These are phyloP conservation scores for Alternaria brassicicola DNA, from an alignment of 2,329 filamentous ascomycete genomes.

Conservation along the genomic window DNA sequence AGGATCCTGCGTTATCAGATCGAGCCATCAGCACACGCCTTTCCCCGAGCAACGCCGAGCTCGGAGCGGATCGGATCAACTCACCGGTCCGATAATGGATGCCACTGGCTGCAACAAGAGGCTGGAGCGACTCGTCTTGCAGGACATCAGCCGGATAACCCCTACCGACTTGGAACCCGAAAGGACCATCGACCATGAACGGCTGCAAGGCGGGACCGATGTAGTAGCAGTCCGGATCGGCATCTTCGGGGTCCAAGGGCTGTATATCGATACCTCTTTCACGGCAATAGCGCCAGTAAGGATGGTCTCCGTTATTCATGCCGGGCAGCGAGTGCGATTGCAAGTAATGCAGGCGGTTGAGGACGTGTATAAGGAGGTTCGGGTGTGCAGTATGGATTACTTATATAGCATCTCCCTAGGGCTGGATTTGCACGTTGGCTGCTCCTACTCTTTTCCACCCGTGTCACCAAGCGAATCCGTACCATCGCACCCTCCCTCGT, in stretches of 20 bases:
- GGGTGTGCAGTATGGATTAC: no score
- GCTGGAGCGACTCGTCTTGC: no score
- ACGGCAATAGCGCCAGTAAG: background rate
- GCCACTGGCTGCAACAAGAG: background rate
- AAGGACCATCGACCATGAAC: background rate
- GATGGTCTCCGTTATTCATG: background rate
- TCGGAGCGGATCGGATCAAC: conserved; percentile 22
- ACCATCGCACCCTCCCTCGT: no score
- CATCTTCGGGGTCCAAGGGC: background rate
- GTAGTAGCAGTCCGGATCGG: no score
- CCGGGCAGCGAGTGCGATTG: background rate
- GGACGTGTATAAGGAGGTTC: background rate
- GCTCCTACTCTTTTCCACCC: no score
- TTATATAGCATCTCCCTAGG: no score
- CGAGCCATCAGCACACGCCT: conserved; percentile 16
- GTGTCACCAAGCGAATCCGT: no score
- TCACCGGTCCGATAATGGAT: background rate
- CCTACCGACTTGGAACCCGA: background rate
- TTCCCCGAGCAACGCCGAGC: conserved; percentile 22
- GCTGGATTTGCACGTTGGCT: no score
- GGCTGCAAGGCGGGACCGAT: background rate
- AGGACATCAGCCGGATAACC: no score
- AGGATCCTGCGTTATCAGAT: conserved; percentile 35
- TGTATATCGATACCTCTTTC: no score
- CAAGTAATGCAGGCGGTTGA: background rate